These are phyloP conservation scores for Glarea lozoyensis DNA, from an alignment of 495 filamentous ascomycete genomes.

Conservation along the genomic window DNA sequence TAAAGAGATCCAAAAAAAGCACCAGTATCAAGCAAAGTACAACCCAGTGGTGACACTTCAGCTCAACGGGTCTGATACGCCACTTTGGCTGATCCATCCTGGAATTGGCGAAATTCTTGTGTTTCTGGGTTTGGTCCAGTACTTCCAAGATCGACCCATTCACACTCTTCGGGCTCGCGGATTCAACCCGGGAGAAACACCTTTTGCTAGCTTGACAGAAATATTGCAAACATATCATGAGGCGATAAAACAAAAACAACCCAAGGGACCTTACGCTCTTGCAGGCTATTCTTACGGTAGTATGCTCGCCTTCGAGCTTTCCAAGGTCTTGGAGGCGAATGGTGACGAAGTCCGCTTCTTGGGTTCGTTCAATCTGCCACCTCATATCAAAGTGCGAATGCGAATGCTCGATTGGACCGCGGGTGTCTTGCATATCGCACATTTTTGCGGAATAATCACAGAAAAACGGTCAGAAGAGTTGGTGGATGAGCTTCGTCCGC, in stretches of 20 bases:
- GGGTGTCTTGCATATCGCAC: conserved; percentile 35
- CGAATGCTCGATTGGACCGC: conserved; percentile 36
- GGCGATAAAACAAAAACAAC: conserved; percentile 37
- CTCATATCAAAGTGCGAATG: conserved; percentile 44
- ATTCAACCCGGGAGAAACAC: conserved; percentile 9
- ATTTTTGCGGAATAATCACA: conserved; percentile 38
- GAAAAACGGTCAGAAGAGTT: conserved; percentile 25
- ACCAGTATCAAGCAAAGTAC: conserved; percentile 42
- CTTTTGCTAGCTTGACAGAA: conserved; percentile 8
- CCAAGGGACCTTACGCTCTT: conserved; percentile 45
- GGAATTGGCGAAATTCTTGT: conserved; percentile 49
- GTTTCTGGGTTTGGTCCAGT: conserved; percentile 40
- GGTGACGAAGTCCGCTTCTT: conserved; percentile 27
- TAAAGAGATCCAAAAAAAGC: conserved; percentile 2
- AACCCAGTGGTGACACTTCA: conserved; percentile 39
- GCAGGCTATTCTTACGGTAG: conserved; percentile 47
- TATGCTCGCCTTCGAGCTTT: conserved; percentile 46
- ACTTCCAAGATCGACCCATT: conserved; percentile 39
- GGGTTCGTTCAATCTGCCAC: conserved; percentile 35
- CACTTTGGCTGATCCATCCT: conserved; percentile 50
- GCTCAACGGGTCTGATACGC: conserved; percentile 26
- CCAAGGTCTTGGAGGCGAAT: conserved; percentile 33
- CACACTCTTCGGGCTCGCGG: conserved; percentile 46
- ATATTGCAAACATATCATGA: conserved; percentile 30
- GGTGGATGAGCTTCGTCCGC: conserved; percentile 11